Percentiles rank a stretch among this genome's conserved stretches.
phyloP scores from a whole-genome alignment of 306 rosid genomes.

The Hylodesmum podocarpum region DNA sequence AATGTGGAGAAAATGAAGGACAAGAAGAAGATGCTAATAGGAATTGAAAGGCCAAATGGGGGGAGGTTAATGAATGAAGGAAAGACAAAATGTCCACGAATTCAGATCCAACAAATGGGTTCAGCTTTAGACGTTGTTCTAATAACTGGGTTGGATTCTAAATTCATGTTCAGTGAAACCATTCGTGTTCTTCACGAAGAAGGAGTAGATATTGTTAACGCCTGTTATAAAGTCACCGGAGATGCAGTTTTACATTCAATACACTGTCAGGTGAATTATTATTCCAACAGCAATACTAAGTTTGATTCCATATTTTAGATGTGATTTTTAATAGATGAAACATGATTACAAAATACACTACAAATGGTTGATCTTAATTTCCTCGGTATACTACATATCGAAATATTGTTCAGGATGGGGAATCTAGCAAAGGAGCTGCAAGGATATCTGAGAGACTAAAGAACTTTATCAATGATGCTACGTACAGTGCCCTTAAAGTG shows the following conservation, averaged over 20 bases:
- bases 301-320: no score
- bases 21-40: constrained; percentile 49
- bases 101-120: constrained; percentile 63
- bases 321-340: no score
- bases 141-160: constrained; percentile 55
- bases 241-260: constrained; percentile 56
- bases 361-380: no score
- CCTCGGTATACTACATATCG: no score
- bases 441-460: constrained; percentile 55
- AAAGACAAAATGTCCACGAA: constrained; percentile 33
- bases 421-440: constrained; percentile 34
- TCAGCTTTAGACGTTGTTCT: constrained; percentile 49
- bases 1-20: constrained; percentile 66
- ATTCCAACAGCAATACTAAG: neutral
- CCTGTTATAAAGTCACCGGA: constrained; percentile 46
- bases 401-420: constrained; percentile 46
- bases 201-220: constrained; percentile 61
- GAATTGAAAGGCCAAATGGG: constrained; percentile 23
- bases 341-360: no score
- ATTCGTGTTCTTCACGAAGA: constrained; percentile 61
- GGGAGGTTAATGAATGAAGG: neutral
- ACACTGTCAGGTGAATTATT: constrained; percentile 50
- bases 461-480: constrained; percentile 35
- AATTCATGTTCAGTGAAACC: constrained; percentile 51
- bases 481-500: neutral